Conservation (phyloP, 495 filamentous ascomycete species). For the Evernia prunastri region DNA sequence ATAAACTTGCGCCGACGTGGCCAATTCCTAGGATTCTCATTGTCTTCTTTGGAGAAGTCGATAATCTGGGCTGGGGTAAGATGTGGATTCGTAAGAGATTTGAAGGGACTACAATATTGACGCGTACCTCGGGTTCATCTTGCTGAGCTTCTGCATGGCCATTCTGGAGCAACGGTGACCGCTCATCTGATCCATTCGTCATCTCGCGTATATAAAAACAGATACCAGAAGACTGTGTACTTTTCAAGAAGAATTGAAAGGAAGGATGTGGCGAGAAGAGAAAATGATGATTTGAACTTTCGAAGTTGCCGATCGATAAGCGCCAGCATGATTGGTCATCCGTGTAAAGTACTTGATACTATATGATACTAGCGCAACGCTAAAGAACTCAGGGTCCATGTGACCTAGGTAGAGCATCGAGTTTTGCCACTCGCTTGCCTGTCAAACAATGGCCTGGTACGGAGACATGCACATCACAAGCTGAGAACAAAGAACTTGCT, state of each 20-base stretch:
- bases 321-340: not conserved
- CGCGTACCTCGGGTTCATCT: slow-evolving; percentile 10
- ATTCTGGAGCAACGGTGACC: slow-evolving; percentile 18
- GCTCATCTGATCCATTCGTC: slow-evolving; percentile 12
- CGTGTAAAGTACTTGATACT: no score
- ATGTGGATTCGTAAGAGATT: not conserved
- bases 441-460: no score
- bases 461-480: no score
- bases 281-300: no score
- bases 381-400: not conserved
- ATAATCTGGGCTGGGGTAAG: slow-evolving; percentile 24
- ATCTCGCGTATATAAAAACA: not conserved
- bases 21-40: slow-evolving; percentile 36
- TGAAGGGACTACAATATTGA: not conserved
- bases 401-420: no score
- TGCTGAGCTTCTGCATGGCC: slow-evolving; percentile 7
- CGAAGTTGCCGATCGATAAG: not conserved
- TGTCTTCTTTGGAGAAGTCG: slow-evolving; percentile 34
- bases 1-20: slow-evolving; percentile 30
- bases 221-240: not conserved
- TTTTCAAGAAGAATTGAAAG: not conserved
- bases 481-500: not conserved
- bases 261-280: not conserved
- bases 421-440: no score
- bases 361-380: not conserved